Evolutionary conservation across 441 rosid genomes (phyloP), one percentile per base, ranked within the genome.

Genomic region (Populus hybrid): DNA sequence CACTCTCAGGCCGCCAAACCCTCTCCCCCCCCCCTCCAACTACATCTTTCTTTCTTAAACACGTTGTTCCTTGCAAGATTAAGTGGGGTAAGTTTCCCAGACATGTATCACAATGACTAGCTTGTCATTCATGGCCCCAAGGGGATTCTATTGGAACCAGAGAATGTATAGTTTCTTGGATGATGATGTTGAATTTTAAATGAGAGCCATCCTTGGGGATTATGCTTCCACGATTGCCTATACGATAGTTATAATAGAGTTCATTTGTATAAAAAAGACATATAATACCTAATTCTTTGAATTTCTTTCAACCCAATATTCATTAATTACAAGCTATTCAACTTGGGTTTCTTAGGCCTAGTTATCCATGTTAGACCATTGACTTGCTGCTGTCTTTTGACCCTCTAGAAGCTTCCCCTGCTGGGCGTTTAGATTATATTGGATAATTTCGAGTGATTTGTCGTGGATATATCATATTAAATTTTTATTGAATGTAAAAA

Each of bases 111-210:
- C 59, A 82, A 80, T 23, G 82, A 81, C 9, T 80, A 83, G 82
- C 81, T 86, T 61, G 82, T 77, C 53, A 71, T 87, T 77, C 91
- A 87, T 69, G 89, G 88, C 26, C 84, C 5, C 23, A 34, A 53
- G 1, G 78, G 77, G 30, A 40, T 77, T 35, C 80, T 85, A 53
- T 74, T 1, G 6, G 82, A 21, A 63, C 72, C 79, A 1, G 73
- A 71, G 66, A 71, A 20, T 64, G 73, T 38, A 28, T 24, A 74
- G 73, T 46, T 16, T 57, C 21, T 50, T 24, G 69, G 71, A 76
- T 57, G 57, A 35, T 38, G 64, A 24, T 28, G 18, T 11, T 67
- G 28, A 26, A 24, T 20, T 64, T 64, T 64, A 21, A 7, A 26
- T 26, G 32, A 23, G 12, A 28, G 2, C 26, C 26, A 34, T 34